Evolutionary conservation across 371 early-diverging fungal genomes (phyloP).

Genomic region (Amoeboaphelidium protococcarum): DNA sequence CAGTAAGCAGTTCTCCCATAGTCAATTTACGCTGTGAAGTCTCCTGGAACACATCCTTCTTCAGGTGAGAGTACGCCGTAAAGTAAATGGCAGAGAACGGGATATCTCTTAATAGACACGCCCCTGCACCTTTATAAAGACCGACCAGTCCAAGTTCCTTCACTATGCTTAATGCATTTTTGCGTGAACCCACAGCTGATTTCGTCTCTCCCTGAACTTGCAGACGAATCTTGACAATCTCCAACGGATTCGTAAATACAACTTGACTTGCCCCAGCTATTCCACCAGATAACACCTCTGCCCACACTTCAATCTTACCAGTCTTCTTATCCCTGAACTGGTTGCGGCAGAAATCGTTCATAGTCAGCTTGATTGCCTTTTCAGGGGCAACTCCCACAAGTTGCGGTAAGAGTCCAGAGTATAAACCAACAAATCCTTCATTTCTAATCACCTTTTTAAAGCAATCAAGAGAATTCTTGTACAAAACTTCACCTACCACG

Average conservation of each 20-base stretch:
- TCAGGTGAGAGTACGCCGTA: conserved; percentile 76
- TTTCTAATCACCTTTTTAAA: conserved; percentile 76
- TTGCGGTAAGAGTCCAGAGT: conserved; percentile 88
- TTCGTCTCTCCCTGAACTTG: conserved; percentile 45
- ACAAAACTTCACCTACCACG: conserved; percentile 67
- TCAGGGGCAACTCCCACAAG: conserved; percentile 81
- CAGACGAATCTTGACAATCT: conserved; percentile 92
- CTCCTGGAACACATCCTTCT: conserved; percentile 55
- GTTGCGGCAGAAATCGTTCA: conserved; percentile 74
- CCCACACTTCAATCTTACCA: conserved; percentile 41
- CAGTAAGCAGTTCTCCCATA: conserved; percentile 47
- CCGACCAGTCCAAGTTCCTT: conserved; percentile 63
- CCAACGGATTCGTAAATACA: conserved; percentile 73
- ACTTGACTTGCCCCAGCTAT: conserved; percentile 81
- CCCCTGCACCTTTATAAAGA: conserved; percentile 77
- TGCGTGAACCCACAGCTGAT: conserved; percentile 19
- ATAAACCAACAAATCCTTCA: conserved; percentile 71
- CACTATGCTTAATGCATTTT: conserved; percentile 66
- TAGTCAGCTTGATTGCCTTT: conserved; percentile 91
- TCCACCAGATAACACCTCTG: conserved; percentile 64
- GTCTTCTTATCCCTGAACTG: conserved; percentile 29
- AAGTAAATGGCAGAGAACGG: conserved; percentile 94
- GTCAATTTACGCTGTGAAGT: conserved; percentile 36
- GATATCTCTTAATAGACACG: conserved; percentile 78
- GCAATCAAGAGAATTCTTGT: conserved; percentile 78